Evolutionary conservation across 2,329 filamentous ascomycete species (phyloP).

Genomic region (Fusarium napiforme): DNA sequence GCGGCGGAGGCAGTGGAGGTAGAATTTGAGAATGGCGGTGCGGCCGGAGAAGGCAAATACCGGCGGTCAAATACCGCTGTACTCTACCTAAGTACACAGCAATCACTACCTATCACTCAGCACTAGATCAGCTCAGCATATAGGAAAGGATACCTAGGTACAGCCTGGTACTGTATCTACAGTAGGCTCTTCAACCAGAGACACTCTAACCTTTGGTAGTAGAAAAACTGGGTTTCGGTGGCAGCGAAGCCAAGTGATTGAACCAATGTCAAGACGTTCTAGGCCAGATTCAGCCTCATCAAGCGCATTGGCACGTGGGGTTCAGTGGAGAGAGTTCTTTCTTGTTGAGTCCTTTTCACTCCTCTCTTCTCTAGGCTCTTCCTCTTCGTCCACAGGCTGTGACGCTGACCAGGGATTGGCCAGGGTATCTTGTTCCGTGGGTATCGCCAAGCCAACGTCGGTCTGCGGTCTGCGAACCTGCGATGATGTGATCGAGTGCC

Average conservation of each 20-base stretch:
- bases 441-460: slow-evolving; percentile 24
- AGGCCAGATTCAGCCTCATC: slow-evolving; percentile 47
- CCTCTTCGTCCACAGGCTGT: slow-evolving; percentile 16
- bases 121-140: slow-evolving; percentile 2
- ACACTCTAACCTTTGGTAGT: neutral
- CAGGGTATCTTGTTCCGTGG: slow-evolving; percentile 22
- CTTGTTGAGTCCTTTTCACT: slow-evolving; percentile 20
- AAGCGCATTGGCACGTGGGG: slow-evolving; percentile 44
- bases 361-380: neutral
- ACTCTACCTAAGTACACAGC: neutral
- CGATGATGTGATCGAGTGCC: slow-evolving; percentile 19
- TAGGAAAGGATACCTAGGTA: slow-evolving; percentile 1
- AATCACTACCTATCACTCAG: slow-evolving; percentile 21
- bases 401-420: slow-evolving; percentile 32
- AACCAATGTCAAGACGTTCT: slow-evolving; percentile 42
- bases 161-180: slow-evolving; percentile 5
- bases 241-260: slow-evolving; percentile 22
- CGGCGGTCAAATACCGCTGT: slow-evolving; percentile 5
- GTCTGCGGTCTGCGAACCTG: slow-evolving; percentile 11
- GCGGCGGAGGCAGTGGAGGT: slow-evolving; percentile 43
- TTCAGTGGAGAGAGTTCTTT: slow-evolving; percentile 33
- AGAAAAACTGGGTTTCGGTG: slow-evolving; percentile 36
- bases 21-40: slow-evolving; percentile 35
- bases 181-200: neutral
- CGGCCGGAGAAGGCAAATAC: slow-evolving; percentile 19